Evolutionary conservation across 2,329 filamentous ascomycete genomes (phyloP), one percentile per base, ranked within the genome.

Genomic region (Xylariaceae sp.): DNA sequence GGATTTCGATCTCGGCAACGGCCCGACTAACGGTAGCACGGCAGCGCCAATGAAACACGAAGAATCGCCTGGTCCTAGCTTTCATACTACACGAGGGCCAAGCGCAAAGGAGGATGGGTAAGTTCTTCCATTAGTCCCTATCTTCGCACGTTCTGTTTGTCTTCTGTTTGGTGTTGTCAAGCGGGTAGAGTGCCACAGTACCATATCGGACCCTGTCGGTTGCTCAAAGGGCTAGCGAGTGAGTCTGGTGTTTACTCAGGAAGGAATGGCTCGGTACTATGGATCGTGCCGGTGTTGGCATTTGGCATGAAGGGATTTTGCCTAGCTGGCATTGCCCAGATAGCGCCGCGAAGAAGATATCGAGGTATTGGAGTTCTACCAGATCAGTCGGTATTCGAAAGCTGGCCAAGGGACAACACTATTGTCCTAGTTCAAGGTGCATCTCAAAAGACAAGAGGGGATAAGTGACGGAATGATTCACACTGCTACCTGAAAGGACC

Each of bases 51-150:
- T 21, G 9, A 63, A 57, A 39, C 72, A 76, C 28, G 73, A 74
- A 24, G 73, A 77, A 21, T 67, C 68, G 0, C 69, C 71, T 29
- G 63, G 68, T 17, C 66, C 73, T 11, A 62, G 67, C 1, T 71
- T 69, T 21, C 67, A 72, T 54, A 61, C 69, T 1, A 60, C 67
- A 11, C 78, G 79, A 64, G 85, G 83, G 58, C 86, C 90, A 60
- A 89, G 87, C 59, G 90, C 93, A 55, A 96, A 96, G 76, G 91
- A 96, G 85, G 91, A 96, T 73, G 91, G 91, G 91, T 96, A 87
- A 93, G 91, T 86, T 53, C 56, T 64, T 68, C 62, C 64, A 24
- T 56, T 55, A 21, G 29, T 53, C 14, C 49, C 17, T 41, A 57
- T 60, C 67, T 58, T 63, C 53, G 52, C 58, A 60, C 45, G 21